phyloP scores from a whole-genome alignment of 2,329 filamentous ascomycete species.

The Fragosphaeria purpurea region DNA sequence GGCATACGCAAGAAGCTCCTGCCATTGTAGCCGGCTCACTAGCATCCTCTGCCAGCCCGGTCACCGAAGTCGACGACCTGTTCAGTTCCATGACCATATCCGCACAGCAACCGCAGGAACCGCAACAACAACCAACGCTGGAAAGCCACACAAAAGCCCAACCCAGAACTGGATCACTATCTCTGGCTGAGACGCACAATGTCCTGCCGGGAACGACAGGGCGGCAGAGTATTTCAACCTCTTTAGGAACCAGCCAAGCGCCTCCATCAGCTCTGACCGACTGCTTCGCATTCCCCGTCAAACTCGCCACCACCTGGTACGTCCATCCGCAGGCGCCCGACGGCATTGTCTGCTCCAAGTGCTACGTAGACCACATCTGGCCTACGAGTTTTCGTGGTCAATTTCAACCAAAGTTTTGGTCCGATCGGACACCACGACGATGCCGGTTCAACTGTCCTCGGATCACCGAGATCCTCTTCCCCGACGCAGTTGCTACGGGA shows the following conservation, averaged over 20 bases:
- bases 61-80: too few species aligned
- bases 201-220: background rate
- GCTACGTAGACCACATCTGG: constrained; percentile 28
- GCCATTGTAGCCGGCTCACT: too few species aligned
- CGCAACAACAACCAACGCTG: background rate
- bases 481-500: constrained; percentile 19
- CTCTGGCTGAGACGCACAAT: too few species aligned
- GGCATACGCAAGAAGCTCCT: too few species aligned
- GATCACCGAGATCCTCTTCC: constrained; percentile 25
- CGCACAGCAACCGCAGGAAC: too few species aligned
- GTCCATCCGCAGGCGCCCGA: constrained; percentile 22
- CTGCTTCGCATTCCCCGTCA: constrained; percentile 20
- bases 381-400: constrained; percentile 18
- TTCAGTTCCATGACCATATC: too few species aligned
- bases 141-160: background rate
- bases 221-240: background rate
- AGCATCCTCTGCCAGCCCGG: too few species aligned
- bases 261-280: background rate
- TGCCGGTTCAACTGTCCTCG: constrained; percentile 23
- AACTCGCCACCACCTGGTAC: constrained; percentile 27
- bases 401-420: constrained; percentile 17
- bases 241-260: background rate
- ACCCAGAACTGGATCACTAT: too few species aligned
- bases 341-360: constrained; percentile 30
- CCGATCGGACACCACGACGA: constrained; percentile 13